Percentiles rank a stretch among this genome's conserved stretches.
These are phyloP conservation scores for Lachancea thermotolerans DNA, from an alignment of 805 yeast genomes.

Conservation along the genomic window DNA sequence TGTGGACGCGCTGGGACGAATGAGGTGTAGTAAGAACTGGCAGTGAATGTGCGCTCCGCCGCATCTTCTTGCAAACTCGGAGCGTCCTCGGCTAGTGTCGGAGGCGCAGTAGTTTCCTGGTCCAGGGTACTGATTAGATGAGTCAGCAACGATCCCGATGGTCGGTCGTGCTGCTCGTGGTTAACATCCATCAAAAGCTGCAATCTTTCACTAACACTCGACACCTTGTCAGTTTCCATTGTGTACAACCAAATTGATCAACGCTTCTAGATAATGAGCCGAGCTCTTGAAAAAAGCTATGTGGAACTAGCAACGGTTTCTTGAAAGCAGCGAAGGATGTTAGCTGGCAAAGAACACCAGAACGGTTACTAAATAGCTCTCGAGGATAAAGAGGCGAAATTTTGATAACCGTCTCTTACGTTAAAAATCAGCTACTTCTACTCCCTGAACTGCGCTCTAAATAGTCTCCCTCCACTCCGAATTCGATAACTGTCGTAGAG, in stretches of 20 bases:
- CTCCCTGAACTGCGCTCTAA: too few relatives aligned
- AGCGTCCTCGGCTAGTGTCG: background rate
- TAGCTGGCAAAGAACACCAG: too few relatives aligned
- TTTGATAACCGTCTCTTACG: too few relatives aligned
- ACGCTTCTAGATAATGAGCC: background rate
- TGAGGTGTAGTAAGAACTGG: conserved; percentile 18
- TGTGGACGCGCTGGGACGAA: conserved; percentile 20
- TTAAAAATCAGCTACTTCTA: too few relatives aligned
- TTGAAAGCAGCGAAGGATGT: too few relatives aligned
- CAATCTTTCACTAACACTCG: conserved; percentile 2
- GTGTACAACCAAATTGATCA: background rate
- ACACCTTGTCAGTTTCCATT: conserved; percentile 3
- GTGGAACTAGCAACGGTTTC: too few relatives aligned
- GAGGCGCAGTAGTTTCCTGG: background rate
- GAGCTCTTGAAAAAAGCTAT: background rate
- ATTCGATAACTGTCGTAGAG: too few relatives aligned
- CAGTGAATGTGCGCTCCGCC: background rate
- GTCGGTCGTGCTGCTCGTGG: background rate
- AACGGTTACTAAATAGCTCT: too few relatives aligned
- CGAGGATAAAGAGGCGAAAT: too few relatives aligned
- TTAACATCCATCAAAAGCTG: conserved; percentile 2
- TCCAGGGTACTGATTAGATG: conserved; percentile 1
- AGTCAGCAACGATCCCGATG: conserved; percentile 3
- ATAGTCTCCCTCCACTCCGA: too few relatives aligned
- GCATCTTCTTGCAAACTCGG: background rate